Conservation (phyloP, 306 rosid species). For the Vigna mungo region DNA sequence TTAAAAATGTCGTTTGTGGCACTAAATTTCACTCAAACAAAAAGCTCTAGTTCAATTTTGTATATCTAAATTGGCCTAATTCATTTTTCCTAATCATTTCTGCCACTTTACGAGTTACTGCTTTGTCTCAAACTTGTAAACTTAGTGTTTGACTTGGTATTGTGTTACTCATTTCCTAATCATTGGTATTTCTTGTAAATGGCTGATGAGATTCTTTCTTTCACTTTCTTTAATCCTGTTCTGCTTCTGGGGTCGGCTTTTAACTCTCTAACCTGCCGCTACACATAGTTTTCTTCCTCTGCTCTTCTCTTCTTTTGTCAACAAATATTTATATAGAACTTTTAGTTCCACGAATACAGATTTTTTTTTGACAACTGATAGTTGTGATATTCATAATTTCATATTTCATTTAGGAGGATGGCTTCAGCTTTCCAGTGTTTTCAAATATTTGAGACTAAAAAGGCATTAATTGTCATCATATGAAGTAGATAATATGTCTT, state of each 20-base stretch:
- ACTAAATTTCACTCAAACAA: neutral
- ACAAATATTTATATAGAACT: neutral
- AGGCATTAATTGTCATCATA: conserved; percentile 2
- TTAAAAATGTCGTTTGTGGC: neutral
- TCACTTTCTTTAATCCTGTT: conserved; percentile 26
- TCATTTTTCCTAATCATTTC: neutral
- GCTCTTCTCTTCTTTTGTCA: neutral
- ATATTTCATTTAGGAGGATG: neutral
- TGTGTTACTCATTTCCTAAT: conserved; percentile 25
- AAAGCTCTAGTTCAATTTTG: neutral
- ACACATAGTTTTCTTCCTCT: neutral
- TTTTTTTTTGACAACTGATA: conserved; percentile 12
- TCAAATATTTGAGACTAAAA: neutral
- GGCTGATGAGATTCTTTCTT: conserved; percentile 12
- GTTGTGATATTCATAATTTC: conserved; percentile 12
- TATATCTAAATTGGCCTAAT: neutral
- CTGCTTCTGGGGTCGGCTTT: conserved; percentile 13
- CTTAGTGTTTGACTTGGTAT: conserved; percentile 11
- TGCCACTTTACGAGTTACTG: neutral
- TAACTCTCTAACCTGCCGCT: neutral
- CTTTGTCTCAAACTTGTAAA: neutral
- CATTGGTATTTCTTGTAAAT: conserved; percentile 1
- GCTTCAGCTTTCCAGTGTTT: conserved; percentile 21
- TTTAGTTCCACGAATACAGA: neutral
- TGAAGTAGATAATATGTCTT: neutral